A percentile compares a stretch with the other conserved stretches of the same genome.
Evolutionary conservation across 306 rosid genomes (phyloP).

Genomic region (Delonix regia): DNA sequence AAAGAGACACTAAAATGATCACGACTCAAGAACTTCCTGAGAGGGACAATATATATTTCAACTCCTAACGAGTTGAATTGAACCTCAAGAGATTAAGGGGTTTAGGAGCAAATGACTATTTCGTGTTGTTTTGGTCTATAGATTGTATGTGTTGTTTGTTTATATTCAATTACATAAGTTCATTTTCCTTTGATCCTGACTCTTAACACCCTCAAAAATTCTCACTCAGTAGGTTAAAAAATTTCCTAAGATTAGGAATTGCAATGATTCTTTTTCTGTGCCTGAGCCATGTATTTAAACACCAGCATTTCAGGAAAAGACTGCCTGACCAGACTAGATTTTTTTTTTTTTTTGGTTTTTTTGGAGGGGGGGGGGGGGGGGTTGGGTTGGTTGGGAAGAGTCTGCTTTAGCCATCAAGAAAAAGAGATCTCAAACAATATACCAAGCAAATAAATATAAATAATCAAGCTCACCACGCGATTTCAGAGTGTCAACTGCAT

Average conservation of each 20-base stretch:
- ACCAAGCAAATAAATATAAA: background rate
- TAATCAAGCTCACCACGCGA: constrained; percentile 23
- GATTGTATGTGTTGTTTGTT: background rate
- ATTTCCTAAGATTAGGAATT: constrained; percentile 6
- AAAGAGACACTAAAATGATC: background rate
- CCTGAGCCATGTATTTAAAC: constrained; percentile 10
- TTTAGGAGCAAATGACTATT: constrained; percentile 5
- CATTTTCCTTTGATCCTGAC: background rate
- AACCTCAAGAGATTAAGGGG: background rate
- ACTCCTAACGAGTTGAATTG: background rate
- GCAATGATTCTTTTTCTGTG: constrained; percentile 13
- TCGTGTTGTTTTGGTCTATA: background rate
- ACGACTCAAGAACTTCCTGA: background rate
- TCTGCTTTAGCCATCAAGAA: background rate
- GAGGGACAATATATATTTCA: background rate
- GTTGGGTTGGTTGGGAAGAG: background rate
- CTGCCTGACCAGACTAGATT: constrained; percentile 9
- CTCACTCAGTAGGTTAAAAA: background rate
- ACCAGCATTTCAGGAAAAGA: constrained; percentile 4
- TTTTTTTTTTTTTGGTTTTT: too few species aligned
- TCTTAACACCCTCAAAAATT: background rate
- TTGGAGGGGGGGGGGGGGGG: too few species aligned
- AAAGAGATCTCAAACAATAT: background rate
- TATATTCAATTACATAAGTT: background rate
- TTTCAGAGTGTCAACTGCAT: constrained; percentile 1